Base-by-base conservation (phyloP, 192 early-diverging fungal genomes). In the Podila epicladia region DNA sequence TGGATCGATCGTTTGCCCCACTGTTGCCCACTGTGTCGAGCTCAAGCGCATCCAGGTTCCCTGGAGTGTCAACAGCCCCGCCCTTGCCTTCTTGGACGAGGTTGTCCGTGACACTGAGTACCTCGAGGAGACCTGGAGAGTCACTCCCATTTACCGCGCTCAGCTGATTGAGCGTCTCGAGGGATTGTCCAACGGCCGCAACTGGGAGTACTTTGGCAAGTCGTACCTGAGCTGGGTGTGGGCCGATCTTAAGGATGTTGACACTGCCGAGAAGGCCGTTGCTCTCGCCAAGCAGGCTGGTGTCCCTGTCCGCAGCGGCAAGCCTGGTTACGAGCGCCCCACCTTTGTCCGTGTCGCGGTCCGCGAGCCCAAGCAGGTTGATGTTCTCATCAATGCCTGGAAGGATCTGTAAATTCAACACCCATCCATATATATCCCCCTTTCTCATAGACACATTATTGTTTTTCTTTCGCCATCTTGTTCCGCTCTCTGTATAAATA, bases 1-100 rank as follows among this genome's bases (percentile, higher is more conserved):
- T 22, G 95, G 95, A 24, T 96, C 95, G 1, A 91, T 97, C 28
- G 91, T 97, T 17, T 95, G 95, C 76, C 95, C 95, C 9, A 95
- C 95, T 9, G 89, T 72, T 12, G 82, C 71, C 3, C 95, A 96
- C 68, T 92, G 91, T 82, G 85, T 87, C 8, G 89, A 85, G 6
- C 84, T 97, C 63, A 93, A 93, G 78, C 92, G 91, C 82, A 84
- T 93, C 12, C 94, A 95, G 83, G 95, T 97, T 6, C 95, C 95
- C 1, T 97, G 95, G 95, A 92, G 91, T n/a, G 95, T 97, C 74
- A 97, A 97, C 82, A 85, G 88, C n/a, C 91, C 92, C 49, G 95
- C 95, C 11, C 73, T 97, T 74, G 93, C 91, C 8, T 97, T 97
- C 82, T 83, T 97, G 65, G 85, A 95, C 41, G 89, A 88, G 5